A percentile compares a stretch with the other conserved stretches of the same genome.
These are phyloP conservation scores for Tolypocladium amazonense DNA, from an alignment of 2,329 filamentous ascomycete species.

Conservation along the genomic window DNA sequence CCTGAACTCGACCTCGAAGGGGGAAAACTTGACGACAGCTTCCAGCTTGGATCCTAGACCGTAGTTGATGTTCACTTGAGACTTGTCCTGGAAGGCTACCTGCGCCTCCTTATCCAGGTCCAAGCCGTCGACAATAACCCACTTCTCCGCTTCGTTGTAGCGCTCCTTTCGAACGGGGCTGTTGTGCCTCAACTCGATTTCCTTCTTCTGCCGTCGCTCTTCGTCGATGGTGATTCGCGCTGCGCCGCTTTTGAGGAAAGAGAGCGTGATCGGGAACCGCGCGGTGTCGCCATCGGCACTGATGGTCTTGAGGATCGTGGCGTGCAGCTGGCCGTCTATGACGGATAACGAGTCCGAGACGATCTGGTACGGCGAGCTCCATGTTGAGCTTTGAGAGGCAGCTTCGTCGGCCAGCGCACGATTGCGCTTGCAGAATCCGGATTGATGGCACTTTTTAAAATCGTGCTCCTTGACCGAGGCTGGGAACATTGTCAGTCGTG, in stretches of 20 bases:
- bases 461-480: conserved; percentile 87
- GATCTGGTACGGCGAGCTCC: conserved; percentile 74
- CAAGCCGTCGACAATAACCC: conserved; percentile 76
- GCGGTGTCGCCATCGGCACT: conserved; percentile 53
- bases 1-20: conserved; percentile 79
- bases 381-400: conserved; percentile 50
- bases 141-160: conserved; percentile 84
- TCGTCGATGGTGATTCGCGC: conserved; percentile 86
- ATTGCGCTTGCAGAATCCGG: conserved; percentile 95
- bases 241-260: conserved; percentile 82
- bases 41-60: conserved; percentile 68
- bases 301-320: conserved; percentile 71
- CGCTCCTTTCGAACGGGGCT: conserved; percentile 82
- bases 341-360: conserved; percentile 62
- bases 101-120: conserved; percentile 62
- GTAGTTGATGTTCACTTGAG: conserved; percentile 66
- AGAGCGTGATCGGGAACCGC: conserved; percentile 70
- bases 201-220: conserved; percentile 76
- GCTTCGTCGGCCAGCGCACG: conserved; percentile 77
- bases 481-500: conserved; percentile 22
- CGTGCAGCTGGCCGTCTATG: conserved; percentile 70
- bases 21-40: conserved; percentile 71
- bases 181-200: conserved; percentile 77
- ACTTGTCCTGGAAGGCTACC: conserved; percentile 52
- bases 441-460: conserved; percentile 94